Conservation (phyloP, 2,329 filamentous ascomycete genomes). For the Fonsecaea nubica region DNA sequence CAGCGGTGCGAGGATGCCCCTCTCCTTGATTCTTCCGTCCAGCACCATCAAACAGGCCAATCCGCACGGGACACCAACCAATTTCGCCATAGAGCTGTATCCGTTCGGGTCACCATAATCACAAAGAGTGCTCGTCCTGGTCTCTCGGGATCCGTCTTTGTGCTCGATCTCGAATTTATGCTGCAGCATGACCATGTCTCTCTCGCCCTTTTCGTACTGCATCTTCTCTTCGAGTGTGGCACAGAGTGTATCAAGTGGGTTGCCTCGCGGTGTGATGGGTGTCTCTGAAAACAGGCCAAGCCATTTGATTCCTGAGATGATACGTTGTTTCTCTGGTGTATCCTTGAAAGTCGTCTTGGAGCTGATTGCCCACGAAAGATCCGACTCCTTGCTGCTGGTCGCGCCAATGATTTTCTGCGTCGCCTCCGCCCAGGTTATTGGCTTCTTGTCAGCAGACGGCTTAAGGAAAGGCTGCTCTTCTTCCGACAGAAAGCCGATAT, state of each 20-base stretch:
- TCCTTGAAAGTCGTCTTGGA: conserved; percentile 76
- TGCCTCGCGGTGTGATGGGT: conserved; percentile 73
- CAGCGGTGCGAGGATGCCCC: conserved; percentile 79
- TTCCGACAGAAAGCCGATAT: conserved; percentile 86
- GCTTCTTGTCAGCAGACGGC: conserved; percentile 49
- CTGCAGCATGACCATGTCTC: conserved; percentile 75
- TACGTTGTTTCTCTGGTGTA: conserved; percentile 71
- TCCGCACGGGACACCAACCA: conserved; percentile 77
- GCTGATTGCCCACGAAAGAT: conserved; percentile 74
- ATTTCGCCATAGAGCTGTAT: conserved; percentile 82
- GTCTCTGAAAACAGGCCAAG: conserved; percentile 70
- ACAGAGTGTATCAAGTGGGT: conserved; percentile 89
- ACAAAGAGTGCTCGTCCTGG: conserved; percentile 77
- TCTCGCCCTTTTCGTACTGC: conserved; percentile 81
- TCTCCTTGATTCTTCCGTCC: conserved; percentile 73
- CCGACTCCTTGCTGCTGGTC: conserved; percentile 67
- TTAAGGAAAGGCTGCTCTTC: conserved; percentile 66
- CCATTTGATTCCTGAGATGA: conserved; percentile 77
- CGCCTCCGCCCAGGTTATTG: conserved; percentile 82
- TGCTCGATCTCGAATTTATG: conserved; percentile 78
- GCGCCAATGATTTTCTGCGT: conserved; percentile 78
- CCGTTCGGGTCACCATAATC: conserved; percentile 78
- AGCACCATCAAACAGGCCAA: conserved; percentile 80
- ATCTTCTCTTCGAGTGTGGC: conserved; percentile 90
- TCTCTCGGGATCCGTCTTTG: conserved; percentile 78